phyloP scores from a whole-genome alignment of 352 stramenopile genomes.

The Lagenidium sp. region DNA sequence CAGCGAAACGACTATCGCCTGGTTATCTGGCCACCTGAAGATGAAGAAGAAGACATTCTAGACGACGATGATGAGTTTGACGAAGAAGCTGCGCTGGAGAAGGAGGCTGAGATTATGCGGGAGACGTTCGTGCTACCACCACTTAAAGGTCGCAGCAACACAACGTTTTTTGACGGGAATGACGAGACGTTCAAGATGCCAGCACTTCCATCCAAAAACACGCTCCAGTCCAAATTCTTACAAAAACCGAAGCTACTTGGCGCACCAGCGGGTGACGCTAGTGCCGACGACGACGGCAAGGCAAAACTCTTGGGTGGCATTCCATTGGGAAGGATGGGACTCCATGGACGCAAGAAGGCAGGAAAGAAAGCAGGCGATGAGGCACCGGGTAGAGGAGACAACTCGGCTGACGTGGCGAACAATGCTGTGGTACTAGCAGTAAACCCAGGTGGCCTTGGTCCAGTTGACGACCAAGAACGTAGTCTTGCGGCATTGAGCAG shows the following conservation, averaged over 20 bases:
- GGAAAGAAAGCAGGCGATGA: not conserved
- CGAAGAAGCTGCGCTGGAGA: slow-evolving; percentile 56
- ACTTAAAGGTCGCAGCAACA: slow-evolving; percentile 49
- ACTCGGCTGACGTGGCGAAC: not conserved
- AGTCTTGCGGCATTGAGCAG: not conserved
- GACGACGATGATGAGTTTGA: slow-evolving; percentile 67
- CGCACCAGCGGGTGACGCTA: not conserved
- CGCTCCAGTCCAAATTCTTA: slow-evolving; percentile 15
- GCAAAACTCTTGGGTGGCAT: not conserved
- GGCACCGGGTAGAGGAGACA: too few species aligned
- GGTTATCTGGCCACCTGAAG: slow-evolving; percentile 72
- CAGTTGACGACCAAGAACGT: too few species aligned
- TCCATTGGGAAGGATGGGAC: too few species aligned
- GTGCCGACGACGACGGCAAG: not conserved
- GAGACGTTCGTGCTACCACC: slow-evolving; percentile 74
- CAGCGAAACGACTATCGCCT: slow-evolving; percentile 77
- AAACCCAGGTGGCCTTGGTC: too few species aligned
- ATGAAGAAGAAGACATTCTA: slow-evolving; percentile 71
- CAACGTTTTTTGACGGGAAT: slow-evolving; percentile 38
- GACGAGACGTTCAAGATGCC: slow-evolving; percentile 81
- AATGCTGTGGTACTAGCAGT: too few species aligned
- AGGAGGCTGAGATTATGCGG: slow-evolving; percentile 63
- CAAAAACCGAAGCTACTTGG: slow-evolving; percentile 1
- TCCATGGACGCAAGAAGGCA: too few species aligned
- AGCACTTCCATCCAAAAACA: slow-evolving; percentile 42